Percentiles rank a stretch among this genome's conserved stretches.
Evolutionary conservation across 345 rosid genomes (phyloP).

Genomic region (Pugionium cornutum): DNA sequence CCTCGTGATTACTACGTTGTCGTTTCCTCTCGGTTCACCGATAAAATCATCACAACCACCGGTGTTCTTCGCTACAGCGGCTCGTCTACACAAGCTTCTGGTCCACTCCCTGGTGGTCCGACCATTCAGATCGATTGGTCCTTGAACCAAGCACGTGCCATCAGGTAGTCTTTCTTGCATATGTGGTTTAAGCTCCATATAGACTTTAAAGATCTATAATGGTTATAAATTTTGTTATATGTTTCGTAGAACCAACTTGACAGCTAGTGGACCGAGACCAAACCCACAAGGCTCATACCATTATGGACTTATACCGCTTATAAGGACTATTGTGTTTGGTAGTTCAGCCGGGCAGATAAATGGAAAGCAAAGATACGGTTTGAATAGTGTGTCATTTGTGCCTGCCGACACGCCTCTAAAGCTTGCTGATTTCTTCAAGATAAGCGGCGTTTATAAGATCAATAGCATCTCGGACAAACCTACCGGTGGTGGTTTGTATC

Average conservation of each 20-base stretch:
- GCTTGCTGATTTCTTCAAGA: conserved; percentile 81
- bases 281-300: conserved; percentile 99
- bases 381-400: conserved; percentile 78
- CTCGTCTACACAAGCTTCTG: conserved; percentile 56
- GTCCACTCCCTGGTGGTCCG: conserved; percentile 67
- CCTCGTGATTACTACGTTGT: conserved; percentile 52
- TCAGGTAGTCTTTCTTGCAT: conserved; percentile 51
- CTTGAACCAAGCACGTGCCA: conserved; percentile 88
- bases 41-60: conserved; percentile 57
- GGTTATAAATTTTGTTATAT: conserved; percentile 3
- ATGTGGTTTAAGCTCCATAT: background rate
- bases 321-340: conserved; percentile 55
- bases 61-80: conserved; percentile 77
- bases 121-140: conserved; percentile 84
- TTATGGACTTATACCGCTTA: conserved; percentile 78
- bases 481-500: conserved; percentile 59
- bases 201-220: background rate
- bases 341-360: conserved; percentile 72
- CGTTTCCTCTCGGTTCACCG: conserved; percentile 69
- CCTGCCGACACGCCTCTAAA: conserved; percentile 84
- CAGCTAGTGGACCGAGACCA: conserved; percentile 99
- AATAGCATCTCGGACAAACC: conserved; percentile 73
- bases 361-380: conserved; percentile 77
- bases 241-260: conserved; percentile 67
- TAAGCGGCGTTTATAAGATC: conserved; percentile 65